Evolutionary conservation across 495 filamentous ascomycete species (phyloP).

Genomic region (Poronia punctata): DNA sequence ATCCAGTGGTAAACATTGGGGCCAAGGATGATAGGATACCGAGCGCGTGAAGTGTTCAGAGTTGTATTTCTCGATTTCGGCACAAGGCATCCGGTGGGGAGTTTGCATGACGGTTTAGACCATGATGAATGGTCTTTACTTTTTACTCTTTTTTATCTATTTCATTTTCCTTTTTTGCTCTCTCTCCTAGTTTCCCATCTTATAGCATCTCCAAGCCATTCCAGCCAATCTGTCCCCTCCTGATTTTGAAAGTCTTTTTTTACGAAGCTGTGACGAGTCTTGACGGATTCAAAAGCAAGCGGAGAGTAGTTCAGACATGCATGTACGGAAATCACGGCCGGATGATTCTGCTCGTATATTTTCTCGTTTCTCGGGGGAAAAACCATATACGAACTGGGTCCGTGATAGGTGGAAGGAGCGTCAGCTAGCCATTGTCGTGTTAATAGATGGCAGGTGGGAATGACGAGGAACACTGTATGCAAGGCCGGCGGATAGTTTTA

Average conservation of each 20-base stretch:
- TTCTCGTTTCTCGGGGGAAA: too few species aligned
- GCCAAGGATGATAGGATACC: conserved; percentile 5
- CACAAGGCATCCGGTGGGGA: conserved; percentile 9
- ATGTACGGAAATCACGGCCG: too few species aligned
- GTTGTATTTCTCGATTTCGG: conserved; percentile 11
- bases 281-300: conserved; percentile 1
- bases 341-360: too few species aligned
- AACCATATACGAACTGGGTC: too few species aligned
- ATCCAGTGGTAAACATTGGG: conserved; percentile 4
- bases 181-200: conserved; percentile 12
- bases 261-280: conserved; percentile 1
- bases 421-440: too few species aligned
- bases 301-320: neutral
- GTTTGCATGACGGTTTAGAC: conserved; percentile 11
- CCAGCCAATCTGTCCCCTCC: conserved; percentile 10
- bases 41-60: conserved; percentile 6
- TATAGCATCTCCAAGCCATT: conserved; percentile 13
- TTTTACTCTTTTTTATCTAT: too few species aligned
- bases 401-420: too few species aligned
- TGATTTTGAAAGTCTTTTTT: conserved; percentile 6
- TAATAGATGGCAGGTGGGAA: too few species aligned
- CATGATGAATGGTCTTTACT: conserved; percentile 1
- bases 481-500: too few species aligned
- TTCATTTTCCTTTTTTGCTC: too few species aligned
- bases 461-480: too few species aligned